A percentile compares a stretch with the other conserved stretches of the same genome.
Evolutionary conservation across 78 protist genomes (phyloP).

Genomic region (Isochrysis galbana): DNA sequence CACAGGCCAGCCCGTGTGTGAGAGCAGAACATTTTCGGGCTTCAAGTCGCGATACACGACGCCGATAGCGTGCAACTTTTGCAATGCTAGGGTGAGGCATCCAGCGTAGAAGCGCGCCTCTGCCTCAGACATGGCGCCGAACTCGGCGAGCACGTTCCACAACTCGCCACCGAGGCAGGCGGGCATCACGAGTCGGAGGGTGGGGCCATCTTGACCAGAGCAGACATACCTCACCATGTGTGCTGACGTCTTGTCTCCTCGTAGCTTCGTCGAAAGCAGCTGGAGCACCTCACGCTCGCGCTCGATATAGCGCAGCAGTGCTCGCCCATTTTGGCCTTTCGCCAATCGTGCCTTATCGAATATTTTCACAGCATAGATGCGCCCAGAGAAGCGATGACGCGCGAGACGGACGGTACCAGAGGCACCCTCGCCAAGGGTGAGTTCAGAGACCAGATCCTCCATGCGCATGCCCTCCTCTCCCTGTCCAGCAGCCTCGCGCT

Average conservation of each 20-base stretch:
- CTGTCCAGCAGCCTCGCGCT: background rate
- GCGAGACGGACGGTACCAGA: background rate
- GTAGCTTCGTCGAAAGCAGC: background rate
- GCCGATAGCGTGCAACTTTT: background rate
- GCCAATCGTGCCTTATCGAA: background rate
- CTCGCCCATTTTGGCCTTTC: background rate
- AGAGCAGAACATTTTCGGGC: conserved; percentile 63
- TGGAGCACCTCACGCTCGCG: background rate
- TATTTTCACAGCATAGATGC: background rate
- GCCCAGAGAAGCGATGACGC: background rate
- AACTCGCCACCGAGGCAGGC: conserved; percentile 11
- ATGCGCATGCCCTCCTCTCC: background rate
- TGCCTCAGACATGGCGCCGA: background rate
- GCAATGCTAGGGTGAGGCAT: background rate
- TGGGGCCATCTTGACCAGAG: background rate
- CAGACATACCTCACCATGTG: background rate
- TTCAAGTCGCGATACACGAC: conserved; percentile 68
- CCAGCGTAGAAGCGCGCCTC: conserved; percentile 8
- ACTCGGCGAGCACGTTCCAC: background rate
- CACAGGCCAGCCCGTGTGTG: conserved; percentile 42
- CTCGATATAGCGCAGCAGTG: background rate
- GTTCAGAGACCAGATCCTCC: background rate
- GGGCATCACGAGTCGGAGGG: background rate
- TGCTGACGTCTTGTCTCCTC: background rate
- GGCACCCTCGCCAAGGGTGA: background rate